These are phyloP conservation scores for Starmerella stellata DNA, from an alignment of 805 yeast genomes.

Conservation along the genomic window DNA sequence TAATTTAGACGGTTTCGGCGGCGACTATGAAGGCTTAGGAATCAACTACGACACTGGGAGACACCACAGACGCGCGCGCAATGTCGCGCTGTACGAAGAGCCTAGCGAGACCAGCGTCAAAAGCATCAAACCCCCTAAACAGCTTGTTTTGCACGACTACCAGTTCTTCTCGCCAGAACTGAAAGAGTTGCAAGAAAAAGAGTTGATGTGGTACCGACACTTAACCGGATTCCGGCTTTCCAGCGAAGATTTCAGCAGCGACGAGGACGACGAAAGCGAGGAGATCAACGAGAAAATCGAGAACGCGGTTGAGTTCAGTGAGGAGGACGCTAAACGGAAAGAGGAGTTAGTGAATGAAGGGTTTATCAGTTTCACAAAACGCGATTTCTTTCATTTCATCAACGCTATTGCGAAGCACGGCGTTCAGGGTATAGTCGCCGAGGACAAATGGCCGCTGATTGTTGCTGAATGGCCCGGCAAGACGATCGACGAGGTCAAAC, in stretches of 20 bases:
- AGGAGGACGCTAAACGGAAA: constrained; percentile 47
- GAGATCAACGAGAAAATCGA: constrained; percentile 37
- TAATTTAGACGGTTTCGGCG: background rate
- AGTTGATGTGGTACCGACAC: constrained; percentile 58
- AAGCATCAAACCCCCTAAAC: constrained; percentile 55
- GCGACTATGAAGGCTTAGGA: constrained; percentile 11
- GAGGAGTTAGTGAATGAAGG: constrained; percentile 50
- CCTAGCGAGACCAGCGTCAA: constrained; percentile 61
- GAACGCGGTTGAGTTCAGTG: constrained; percentile 62
- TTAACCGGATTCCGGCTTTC: constrained; percentile 47
- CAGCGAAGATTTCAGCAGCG: constrained; percentile 22
- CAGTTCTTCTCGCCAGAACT: constrained; percentile 68
- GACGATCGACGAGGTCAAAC: constrained; percentile 55
- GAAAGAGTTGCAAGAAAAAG: constrained; percentile 58
- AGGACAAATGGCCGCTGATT: constrained; percentile 38
- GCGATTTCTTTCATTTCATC: constrained; percentile 73
- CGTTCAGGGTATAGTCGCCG: constrained; percentile 28
- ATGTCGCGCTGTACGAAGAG: constrained; percentile 53
- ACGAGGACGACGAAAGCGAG: constrained; percentile 31
- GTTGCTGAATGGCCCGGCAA: constrained; percentile 45
- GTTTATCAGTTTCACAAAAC: constrained; percentile 60
- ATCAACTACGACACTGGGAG: constrained; percentile 14
- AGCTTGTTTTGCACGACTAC: constrained; percentile 63
- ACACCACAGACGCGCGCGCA: constrained; percentile 29
- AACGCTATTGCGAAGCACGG: constrained; percentile 61